Conservation (phyloP, 441 rosid genomes). For the Eutrema salsugineum region DNA sequence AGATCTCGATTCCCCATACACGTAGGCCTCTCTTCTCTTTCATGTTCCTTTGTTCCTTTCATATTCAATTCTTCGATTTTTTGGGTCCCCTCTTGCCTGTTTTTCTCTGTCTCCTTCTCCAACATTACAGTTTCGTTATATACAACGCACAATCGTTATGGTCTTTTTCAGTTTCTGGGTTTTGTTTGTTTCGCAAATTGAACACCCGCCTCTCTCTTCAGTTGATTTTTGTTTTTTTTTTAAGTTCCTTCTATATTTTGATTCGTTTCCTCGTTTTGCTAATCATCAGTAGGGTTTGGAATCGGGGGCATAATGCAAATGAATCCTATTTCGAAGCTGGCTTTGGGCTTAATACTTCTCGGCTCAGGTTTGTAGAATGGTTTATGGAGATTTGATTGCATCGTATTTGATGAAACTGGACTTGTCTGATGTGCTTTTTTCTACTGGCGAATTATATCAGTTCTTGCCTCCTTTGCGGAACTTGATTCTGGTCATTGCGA, state of each 20-base stretch:
- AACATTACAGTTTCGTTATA: neutral
- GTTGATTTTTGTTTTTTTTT: neutral
- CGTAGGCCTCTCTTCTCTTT: conserved; percentile 38
- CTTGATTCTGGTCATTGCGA: conserved; percentile 64
- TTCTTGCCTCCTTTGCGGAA: conserved; percentile 38
- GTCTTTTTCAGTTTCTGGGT: neutral
- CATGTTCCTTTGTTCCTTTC: conserved; percentile 15
- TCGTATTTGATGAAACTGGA: neutral
- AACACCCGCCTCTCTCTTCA: neutral
- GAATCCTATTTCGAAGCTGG: conserved; percentile 45
- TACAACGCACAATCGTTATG: neutral
- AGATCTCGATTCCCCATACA: conserved; percentile 56
- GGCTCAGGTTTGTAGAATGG: conserved; percentile 44
- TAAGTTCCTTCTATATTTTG: neutral
- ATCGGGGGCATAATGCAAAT: conserved; percentile 35
- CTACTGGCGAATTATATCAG: conserved; percentile 29
- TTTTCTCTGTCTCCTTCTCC: neutral
- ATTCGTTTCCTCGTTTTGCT: neutral
- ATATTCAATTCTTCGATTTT: conserved; percentile 9
- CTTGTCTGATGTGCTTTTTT: conserved; percentile 10
- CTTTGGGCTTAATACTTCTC: conserved; percentile 41
- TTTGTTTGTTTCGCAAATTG: neutral
- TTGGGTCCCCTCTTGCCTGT: conserved; percentile 21
- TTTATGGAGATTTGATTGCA: neutral
- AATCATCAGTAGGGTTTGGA: conserved; percentile 31